Evolutionary conservation across 148 eudicot species (phyloP).

Genomic region (Spergularia marina): DNA sequence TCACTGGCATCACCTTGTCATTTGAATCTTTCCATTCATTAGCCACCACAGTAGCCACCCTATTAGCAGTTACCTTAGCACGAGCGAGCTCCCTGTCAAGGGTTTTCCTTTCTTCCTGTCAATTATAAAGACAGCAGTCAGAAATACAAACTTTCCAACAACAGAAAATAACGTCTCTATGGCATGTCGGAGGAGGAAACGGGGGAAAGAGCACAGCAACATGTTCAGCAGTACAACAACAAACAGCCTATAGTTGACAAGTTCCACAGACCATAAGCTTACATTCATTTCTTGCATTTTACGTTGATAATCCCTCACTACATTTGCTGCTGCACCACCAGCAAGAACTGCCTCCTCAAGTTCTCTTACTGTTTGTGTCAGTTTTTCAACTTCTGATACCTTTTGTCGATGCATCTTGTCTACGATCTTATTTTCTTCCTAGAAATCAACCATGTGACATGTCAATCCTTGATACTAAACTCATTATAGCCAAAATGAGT

Average conservation of each 20-base stretch:
- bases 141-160: not conserved
- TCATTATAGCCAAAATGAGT: not conserved
- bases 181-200: not conserved
- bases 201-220: not conserved
- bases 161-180: not conserved
- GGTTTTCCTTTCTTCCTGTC: conserved; percentile 80
- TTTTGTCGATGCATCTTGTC: conserved; percentile 94
- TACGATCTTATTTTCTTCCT: conserved; percentile 92
- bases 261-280: conserved; percentile 12
- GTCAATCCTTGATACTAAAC: conserved; percentile 12
- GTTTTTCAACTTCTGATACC: conserved; percentile 90
- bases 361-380: conserved; percentile 83
- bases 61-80: conserved; percentile 86
- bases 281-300: conserved; percentile 95
- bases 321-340: conserved; percentile 99
- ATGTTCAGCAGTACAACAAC: not conserved
- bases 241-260: not conserved
- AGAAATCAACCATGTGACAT: conserved; percentile 20
- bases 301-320: conserved; percentile 92
- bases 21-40: conserved; percentile 98
- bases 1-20: conserved; percentile 98
- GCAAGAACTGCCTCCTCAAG: conserved; percentile 98
- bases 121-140: conserved; percentile 12
- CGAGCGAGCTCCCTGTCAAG: conserved; percentile 96
- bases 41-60: conserved; percentile 95